A percentile compares a stretch with the other conserved stretches of the same genome.
Conservation (phyloP, 345 rosid genomes). For the Carallia brachiata region DNA sequence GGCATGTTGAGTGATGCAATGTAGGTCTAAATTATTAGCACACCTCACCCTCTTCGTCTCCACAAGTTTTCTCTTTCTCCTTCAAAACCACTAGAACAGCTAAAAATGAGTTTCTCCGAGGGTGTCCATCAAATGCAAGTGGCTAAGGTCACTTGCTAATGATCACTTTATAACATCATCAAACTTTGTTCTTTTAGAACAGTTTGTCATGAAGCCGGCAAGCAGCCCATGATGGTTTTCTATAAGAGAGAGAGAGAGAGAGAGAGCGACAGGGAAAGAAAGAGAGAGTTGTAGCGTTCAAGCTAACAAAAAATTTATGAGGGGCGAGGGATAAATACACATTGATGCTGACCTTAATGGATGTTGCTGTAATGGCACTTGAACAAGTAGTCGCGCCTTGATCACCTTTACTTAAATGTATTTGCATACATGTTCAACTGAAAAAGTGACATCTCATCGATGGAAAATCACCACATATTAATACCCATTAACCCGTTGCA, state of each 20-base stretch:
- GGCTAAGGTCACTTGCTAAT: not conserved
- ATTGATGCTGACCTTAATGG: conserved; percentile 1
- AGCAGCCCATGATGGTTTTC: not conserved
- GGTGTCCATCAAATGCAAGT: not conserved
- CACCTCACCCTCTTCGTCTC: not conserved
- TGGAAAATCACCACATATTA: not conserved
- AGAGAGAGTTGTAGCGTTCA: not conserved
- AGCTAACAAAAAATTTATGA: not conserved
- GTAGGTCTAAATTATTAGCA: not conserved
- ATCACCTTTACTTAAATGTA: not conserved
- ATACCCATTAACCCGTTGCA: too few relatives aligned
- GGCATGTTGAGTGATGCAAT: not conserved
- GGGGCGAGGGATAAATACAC: not conserved
- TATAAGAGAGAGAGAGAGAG: not conserved
- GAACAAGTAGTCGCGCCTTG: not conserved
- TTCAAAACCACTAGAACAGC: not conserved
- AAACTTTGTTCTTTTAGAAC: not conserved
- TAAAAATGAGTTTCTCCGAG: not conserved
- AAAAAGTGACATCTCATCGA: not conserved
- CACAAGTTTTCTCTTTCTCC: not conserved
- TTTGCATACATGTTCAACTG: not conserved
- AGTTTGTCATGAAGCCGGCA: not conserved
- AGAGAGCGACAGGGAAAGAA: not conserved
- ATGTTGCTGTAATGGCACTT: not conserved
- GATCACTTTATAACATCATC: not conserved